Conservation (phyloP, 2,329 filamentous ascomycete species). For the Fusarium temperatum region DNA sequence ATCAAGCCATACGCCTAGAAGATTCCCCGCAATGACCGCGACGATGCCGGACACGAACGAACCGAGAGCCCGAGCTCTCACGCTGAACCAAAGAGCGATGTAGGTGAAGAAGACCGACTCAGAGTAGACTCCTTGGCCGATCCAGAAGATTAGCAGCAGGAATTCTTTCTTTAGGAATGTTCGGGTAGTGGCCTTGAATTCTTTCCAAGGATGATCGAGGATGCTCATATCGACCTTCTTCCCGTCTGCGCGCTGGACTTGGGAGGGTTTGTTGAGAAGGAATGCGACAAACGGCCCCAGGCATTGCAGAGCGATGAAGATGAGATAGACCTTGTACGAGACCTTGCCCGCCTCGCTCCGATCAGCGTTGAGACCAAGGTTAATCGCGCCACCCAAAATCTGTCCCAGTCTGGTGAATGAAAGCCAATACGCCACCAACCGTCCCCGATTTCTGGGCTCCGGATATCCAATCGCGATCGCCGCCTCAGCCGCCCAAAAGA, state of each 20-base stretch:
- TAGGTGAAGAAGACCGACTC: constrained; percentile 66
- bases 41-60: constrained; percentile 74
- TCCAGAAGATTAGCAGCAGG: constrained; percentile 68
- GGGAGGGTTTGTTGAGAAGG: constrained; percentile 64
- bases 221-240: constrained; percentile 65
- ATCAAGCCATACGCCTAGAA: constrained; percentile 70
- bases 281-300: constrained; percentile 67
- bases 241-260: constrained; percentile 71
- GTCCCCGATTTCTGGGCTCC: constrained; percentile 69
- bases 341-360: constrained; percentile 66
- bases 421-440: constrained; percentile 71
- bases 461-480: constrained; percentile 66
- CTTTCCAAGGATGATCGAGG: constrained; percentile 60
- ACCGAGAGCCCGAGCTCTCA: constrained; percentile 67
- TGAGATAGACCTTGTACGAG: constrained; percentile 70
- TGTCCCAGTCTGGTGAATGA: constrained; percentile 62
- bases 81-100: constrained; percentile 68
- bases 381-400: constrained; percentile 70
- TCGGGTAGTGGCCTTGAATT: constrained; percentile 65
- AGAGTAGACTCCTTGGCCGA: constrained; percentile 70
- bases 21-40: constrained; percentile 68
- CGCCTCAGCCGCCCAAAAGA: constrained; percentile 49
- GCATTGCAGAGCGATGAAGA: constrained; percentile 74
- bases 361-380: constrained; percentile 68
- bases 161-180: constrained; percentile 68